Evolutionary conservation across 2,329 filamentous ascomycete species (phyloP).

Genomic region (Tolypocladium tropicale): DNA sequence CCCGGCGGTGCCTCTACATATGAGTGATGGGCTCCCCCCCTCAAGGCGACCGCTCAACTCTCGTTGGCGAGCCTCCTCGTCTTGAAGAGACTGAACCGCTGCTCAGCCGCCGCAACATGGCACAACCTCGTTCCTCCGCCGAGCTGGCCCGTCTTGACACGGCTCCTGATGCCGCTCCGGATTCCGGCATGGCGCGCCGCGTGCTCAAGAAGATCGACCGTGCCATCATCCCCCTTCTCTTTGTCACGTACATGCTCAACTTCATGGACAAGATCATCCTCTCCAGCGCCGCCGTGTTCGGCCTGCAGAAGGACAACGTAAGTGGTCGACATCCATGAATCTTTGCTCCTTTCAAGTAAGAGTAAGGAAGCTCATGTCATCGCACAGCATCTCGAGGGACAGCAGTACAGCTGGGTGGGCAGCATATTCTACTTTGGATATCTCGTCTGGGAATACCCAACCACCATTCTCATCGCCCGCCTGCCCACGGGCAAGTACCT

Average conservation of each 20-base stretch:
- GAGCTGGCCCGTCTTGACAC: slow-evolving; percentile 3
- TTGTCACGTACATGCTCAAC: slow-evolving; percentile 46
- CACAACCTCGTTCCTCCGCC: neutral
- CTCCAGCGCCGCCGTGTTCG: slow-evolving; percentile 45
- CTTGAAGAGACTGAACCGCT: neutral
- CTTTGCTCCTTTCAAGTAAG: neutral
- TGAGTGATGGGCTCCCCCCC: neutral
- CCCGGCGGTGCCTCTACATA: neutral
- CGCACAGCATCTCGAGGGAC: slow-evolving; percentile 16
- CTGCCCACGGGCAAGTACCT: slow-evolving; percentile 36
- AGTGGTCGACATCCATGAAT: slow-evolving; percentile 2
- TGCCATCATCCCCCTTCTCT: slow-evolving; percentile 42
- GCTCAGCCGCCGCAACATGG: neutral
- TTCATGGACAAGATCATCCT: slow-evolving; percentile 52
- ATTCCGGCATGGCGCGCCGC: slow-evolving; percentile 18
- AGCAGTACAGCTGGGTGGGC: slow-evolving; percentile 56
- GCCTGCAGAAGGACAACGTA: slow-evolving; percentile 34
- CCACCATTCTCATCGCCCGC: slow-evolving; percentile 34
- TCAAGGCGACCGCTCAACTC: neutral
- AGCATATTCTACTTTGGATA: slow-evolving; percentile 33
- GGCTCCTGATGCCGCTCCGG: slow-evolving; percentile 4
- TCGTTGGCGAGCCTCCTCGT: neutral
- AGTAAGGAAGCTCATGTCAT: neutral
- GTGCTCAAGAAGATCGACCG: slow-evolving; percentile 46
- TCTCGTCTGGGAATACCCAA: slow-evolving; percentile 38